Evolutionary conservation across 2,329 filamentous ascomycete genomes (phyloP).

Genomic region (Lizonia empirigonia): DNA sequence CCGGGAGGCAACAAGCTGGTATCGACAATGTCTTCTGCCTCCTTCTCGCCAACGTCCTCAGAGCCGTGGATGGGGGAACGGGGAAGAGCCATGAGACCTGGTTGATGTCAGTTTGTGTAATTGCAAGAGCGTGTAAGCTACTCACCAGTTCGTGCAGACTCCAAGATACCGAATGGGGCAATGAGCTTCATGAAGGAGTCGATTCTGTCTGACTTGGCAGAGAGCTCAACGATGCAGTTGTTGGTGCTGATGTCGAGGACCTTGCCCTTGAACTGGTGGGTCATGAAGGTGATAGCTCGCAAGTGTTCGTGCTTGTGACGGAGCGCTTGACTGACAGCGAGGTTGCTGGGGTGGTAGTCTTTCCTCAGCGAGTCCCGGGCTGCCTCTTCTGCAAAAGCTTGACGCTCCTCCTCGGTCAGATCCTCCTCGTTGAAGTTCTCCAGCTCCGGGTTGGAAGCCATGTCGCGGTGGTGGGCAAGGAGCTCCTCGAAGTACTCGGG

Average conservation of each 20-base stretch:
- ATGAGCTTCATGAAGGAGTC: conserved; percentile 98
- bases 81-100: conserved; percentile 89
- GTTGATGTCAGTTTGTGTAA: conserved; percentile 19
- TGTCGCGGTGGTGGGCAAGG: conserved; percentile 92
- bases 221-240: conserved; percentile 97
- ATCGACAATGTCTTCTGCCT: conserved; percentile 93
- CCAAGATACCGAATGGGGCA: conserved; percentile 90
- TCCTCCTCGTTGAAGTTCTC: conserved; percentile 31
- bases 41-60: conserved; percentile 77
- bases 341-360: conserved; percentile 88
- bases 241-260: conserved; percentile 97
- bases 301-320: conserved; percentile 98
- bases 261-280: conserved; percentile 97
- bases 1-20: conserved; percentile 91
- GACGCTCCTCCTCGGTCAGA: conserved; percentile 41
- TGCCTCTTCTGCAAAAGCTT: conserved; percentile 39
- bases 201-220: conserved; percentile 90
- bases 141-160: conserved; percentile 84
- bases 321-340: conserved; percentile 85
- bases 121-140: conserved; percentile 15
- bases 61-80: conserved; percentile 83
- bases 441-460: conserved; percentile 60
- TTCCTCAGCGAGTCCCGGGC: conserved; percentile 50
- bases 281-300: conserved; percentile 92
- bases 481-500: conserved; percentile 99